These are phyloP conservation scores for sunflower (Helianthus annuus) DNA, from an alignment of 129 eudicot species.

Conservation along the genomic window DNA sequence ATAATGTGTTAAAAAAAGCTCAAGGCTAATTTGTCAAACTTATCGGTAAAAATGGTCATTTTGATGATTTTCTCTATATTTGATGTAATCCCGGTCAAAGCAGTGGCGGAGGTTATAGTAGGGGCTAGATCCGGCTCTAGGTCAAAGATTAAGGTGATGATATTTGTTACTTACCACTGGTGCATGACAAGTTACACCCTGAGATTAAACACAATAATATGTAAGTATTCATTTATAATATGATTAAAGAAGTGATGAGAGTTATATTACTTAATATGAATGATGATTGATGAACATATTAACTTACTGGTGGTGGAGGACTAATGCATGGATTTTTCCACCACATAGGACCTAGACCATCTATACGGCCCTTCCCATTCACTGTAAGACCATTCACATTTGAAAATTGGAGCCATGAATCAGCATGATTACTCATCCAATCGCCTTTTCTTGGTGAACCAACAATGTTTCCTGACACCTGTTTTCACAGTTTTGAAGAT, in stretches of 20 bases:
- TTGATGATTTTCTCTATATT: too few relatives aligned
- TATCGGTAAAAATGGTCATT: too few relatives aligned
- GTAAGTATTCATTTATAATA: conserved; percentile 8
- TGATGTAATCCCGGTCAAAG: not conserved
- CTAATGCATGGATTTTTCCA: conserved; percentile 53
- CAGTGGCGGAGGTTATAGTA: too few relatives aligned
- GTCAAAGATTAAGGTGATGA: not conserved
- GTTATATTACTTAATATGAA: not conserved
- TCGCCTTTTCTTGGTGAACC: conserved; percentile 49
- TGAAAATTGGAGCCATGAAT: conserved; percentile 51
- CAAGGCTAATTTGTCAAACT: too few relatives aligned
- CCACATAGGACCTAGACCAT: conserved; percentile 61
- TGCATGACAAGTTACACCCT: conserved; percentile 60
- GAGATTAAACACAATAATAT: conserved; percentile 10
- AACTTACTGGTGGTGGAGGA: conserved; percentile 41
- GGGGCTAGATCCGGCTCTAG: too few relatives aligned
- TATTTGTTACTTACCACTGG: conserved; percentile 51
- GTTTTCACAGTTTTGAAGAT: not conserved
- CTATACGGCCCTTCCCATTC: conserved; percentile 53
- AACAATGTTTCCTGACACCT: conserved; percentile 59
- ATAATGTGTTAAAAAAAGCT: too few relatives aligned
- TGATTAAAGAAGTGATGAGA: not conserved
- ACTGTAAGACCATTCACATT: conserved; percentile 45
- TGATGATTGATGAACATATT: not conserved
- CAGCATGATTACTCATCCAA: conserved; percentile 24